Evolutionary conservation across 2,329 filamentous ascomycete species (phyloP).

Genomic region (Talaromyces piceae): DNA sequence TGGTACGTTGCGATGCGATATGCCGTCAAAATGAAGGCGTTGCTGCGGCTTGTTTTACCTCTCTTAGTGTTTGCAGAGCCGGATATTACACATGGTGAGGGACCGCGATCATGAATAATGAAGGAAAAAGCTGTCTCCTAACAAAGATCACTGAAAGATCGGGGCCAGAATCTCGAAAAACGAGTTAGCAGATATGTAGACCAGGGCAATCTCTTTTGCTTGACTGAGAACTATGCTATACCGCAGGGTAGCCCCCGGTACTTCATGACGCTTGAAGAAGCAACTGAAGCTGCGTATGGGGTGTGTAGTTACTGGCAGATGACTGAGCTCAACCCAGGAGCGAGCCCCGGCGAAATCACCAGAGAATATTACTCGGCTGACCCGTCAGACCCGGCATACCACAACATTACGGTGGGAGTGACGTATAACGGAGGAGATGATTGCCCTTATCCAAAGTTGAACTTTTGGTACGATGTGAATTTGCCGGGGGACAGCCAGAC

Average conservation of each 20-base stretch:
- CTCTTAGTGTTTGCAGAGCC: not conserved
- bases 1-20: not conserved
- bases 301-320: not conserved
- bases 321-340: not conserved
- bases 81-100: not conserved
- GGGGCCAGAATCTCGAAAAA: not conserved
- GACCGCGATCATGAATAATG: not conserved
- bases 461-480: not conserved
- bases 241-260: not conserved
- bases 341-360: not conserved
- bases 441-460: not conserved
- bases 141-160: not conserved
- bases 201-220: not conserved
- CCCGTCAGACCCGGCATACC: too few species aligned
- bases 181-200: not conserved
- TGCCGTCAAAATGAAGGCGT: not conserved
- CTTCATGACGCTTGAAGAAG: not conserved
- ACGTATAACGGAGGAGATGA: not conserved
- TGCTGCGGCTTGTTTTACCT: not conserved
- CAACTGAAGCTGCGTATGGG: not conserved
- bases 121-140: not conserved
- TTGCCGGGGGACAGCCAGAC: not conserved
- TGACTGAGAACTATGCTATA: not conserved
- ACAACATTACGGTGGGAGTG: not conserved
- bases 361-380: not conserved